Conservation (phyloP, 305 asterid species). For the Caryopteris hybrid region DNA sequence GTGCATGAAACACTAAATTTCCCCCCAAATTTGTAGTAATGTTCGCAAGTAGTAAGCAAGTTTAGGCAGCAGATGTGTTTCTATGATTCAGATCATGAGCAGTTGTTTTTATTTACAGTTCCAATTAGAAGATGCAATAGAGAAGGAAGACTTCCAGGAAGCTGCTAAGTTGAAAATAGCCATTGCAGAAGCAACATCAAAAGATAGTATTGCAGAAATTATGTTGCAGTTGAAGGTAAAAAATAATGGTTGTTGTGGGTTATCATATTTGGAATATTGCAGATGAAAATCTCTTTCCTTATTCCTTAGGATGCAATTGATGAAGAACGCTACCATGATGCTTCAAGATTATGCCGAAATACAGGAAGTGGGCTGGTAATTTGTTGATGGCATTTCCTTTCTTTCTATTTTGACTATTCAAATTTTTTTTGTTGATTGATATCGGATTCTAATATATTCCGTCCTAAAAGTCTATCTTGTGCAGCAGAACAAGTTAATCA, state of each 20-base stretch:
- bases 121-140: constrained; percentile 91
- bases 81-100: constrained; percentile 4
- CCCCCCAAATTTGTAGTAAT: background rate
- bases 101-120: constrained; percentile 47
- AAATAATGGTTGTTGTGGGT: constrained; percentile 12
- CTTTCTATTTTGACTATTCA: background rate
- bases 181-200: constrained; percentile 63
- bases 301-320: constrained; percentile 57
- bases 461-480: background rate
- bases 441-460: background rate
- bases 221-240: constrained; percentile 77
- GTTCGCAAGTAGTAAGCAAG: constrained; percentile 12
- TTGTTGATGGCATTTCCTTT: constrained; percentile 13
- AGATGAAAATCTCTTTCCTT: constrained; percentile 13
- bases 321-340: constrained; percentile 88
- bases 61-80: background rate
- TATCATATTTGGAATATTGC: constrained; percentile 7
- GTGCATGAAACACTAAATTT: background rate
- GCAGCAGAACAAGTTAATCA: background rate
- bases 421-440: constrained; percentile 6
- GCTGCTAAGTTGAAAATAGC: constrained; percentile 78
- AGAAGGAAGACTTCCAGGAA: constrained; percentile 84
- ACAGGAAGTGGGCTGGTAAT: constrained; percentile 98
- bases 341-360: constrained; percentile 74
- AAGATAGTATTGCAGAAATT: constrained; percentile 75